Conservation (phyloP, 257 asterid species). For the Anisodus acutangulus region DNA sequence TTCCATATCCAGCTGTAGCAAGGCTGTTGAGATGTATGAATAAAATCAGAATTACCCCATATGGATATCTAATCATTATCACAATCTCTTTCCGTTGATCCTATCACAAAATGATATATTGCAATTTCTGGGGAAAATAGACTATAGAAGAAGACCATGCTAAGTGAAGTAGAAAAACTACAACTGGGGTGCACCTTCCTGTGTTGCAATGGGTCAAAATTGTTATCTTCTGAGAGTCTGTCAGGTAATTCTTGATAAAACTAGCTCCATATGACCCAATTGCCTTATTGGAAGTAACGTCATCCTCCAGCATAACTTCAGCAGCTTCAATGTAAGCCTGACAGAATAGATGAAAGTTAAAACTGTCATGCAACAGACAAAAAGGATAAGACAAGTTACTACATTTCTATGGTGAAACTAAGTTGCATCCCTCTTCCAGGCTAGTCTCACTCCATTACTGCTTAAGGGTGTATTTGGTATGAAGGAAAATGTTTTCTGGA, state of each 20-base stretch:
- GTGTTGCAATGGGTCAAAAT: conserved; percentile 97
- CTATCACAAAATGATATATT: not conserved
- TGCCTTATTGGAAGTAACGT: conserved; percentile 88
- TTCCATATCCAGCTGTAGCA: conserved; percentile 99
- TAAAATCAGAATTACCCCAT: conserved; percentile 34
- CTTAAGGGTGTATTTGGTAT: not conserved
- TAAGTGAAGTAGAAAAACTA: conserved; percentile 22
- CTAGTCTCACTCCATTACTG: conserved; percentile 2
- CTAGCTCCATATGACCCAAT: conserved; percentile 84
- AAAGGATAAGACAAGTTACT: not conserved
- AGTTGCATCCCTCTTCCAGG: not conserved
- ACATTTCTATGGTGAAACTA: conserved; percentile 7
- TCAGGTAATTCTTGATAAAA: conserved; percentile 54
- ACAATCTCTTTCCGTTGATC: conserved; percentile 25
- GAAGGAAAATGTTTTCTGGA: too few species aligned
- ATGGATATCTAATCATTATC: conserved; percentile 32
- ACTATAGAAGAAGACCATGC: not conserved
- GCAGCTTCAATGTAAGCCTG: conserved; percentile 87
- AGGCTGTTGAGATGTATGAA: conserved; percentile 50
- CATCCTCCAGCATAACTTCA: conserved; percentile 86
- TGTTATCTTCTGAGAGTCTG: conserved; percentile 51
- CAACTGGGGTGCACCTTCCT: conserved; percentile 64
- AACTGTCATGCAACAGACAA: not conserved
- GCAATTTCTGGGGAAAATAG: not conserved
- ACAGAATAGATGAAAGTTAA: conserved; percentile 9